Evolutionary conservation across 176 grass and related monocot species (phyloP).

Genomic region (Musa troglodytarum): DNA sequence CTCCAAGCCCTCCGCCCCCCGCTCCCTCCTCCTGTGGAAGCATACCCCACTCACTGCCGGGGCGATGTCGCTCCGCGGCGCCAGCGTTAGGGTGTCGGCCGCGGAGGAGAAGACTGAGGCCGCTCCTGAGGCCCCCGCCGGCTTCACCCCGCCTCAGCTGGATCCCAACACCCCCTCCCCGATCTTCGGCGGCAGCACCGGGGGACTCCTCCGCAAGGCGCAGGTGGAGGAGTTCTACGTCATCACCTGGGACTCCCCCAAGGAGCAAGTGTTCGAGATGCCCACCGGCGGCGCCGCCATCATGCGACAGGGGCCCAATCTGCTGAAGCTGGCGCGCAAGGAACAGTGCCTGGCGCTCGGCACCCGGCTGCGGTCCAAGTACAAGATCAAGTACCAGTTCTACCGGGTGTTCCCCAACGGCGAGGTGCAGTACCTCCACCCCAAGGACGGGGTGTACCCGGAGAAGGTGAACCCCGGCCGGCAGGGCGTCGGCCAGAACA

Average conservation of each 20-base stretch:
- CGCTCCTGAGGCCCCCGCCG: conserved; percentile 40
- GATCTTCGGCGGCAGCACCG: conserved; percentile 95
- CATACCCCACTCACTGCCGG: conserved; percentile 14
- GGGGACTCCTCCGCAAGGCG: conserved; percentile 87
- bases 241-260: conserved; percentile 92
- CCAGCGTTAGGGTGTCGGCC: conserved; percentile 22
- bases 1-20: conserved; percentile 14
- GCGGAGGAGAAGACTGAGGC: background rate
- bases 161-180: conserved; percentile 89
- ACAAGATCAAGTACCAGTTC: conserved; percentile 99
- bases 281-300: conserved; percentile 83
- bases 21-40: conserved; percentile 20
- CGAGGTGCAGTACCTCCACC: conserved; percentile 99
- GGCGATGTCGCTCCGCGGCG: conserved; percentile 11
- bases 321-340: conserved; percentile 90
- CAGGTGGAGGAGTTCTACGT: conserved; percentile 99
- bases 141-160: conserved; percentile 89
- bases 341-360: conserved; percentile 95
- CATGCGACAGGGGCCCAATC: conserved; percentile 91
- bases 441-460: conserved; percentile 96
- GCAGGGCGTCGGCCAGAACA: conserved; percentile 67
- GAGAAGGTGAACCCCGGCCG: conserved; percentile 93
- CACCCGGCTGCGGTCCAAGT: conserved; percentile 68
- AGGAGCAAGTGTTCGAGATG: conserved; percentile 99
- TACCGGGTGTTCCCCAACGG: conserved; percentile 98